Evolutionary conservation across 306 rosid species (phyloP), one percentile per base, ranked within the genome.

Genomic region (Coriaria nepalensis): DNA sequence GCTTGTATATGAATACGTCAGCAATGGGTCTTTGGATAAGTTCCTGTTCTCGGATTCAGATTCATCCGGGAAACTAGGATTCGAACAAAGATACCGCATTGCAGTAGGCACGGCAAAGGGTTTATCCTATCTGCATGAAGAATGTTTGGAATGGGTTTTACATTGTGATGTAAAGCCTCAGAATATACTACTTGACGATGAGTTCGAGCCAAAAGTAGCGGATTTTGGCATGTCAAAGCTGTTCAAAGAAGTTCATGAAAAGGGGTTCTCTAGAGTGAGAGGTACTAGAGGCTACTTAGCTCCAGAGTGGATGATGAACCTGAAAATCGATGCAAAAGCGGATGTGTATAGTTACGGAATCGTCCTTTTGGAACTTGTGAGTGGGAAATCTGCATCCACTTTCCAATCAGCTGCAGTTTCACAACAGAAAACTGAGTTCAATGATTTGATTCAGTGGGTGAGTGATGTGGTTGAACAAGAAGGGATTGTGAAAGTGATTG

Each of bases 261-360:
- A 6, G 0, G 75, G 66, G 12, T 68, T 68, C 43, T 68, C 79
- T 0, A 43, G 37, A 9, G 66, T 59, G 6, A 11, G 79, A 9
- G 79, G 79, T 2, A 73, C 79, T 2, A 52, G 74, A 49, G 75
- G 75, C 0, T 73, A 64, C 40, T 38, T 73, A 33, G 79, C 79
- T 5, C 75, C 75, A 0, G 72, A 73, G 53, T 73, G 79, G 79
- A 62, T 62, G 71, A 62, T 43, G 64, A 73, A 65, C 11, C 50
- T 68, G 15, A 62, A 42, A 13, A 68, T 73, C 7, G 66, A 65
- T 43, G 66, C 72, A 1, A 73, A 68, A 49, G 75, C 65, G 0
- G 79, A 73, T 8, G 79, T 73, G n/a, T 73, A 64, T 33, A 73
- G 79, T 37, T 68, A 73, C 35, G 79, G 79, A 5, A 37, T 73